Percentiles rank a stretch among this genome's conserved stretches.
These are phyloP conservation scores for Trapa bicornis DNA, from an alignment of 345 rosid genomes.

Conservation along the genomic window DNA sequence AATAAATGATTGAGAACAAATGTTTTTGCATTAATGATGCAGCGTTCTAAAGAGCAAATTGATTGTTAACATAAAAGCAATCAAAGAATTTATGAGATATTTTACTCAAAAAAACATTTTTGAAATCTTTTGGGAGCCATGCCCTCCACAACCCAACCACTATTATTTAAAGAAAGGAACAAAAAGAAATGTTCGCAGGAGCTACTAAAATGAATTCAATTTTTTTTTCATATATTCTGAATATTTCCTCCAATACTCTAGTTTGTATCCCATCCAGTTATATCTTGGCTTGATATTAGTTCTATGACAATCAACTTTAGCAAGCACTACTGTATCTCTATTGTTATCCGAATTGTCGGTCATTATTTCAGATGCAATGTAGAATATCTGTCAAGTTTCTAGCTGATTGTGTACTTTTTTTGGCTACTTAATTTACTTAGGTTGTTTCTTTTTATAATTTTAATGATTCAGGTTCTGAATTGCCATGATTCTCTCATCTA, in stretches of 20 bases:
- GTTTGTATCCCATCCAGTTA: neutral
- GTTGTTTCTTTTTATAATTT: constrained; percentile 1
- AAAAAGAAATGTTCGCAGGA: neutral
- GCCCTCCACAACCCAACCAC: neutral
- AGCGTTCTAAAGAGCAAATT: neutral
- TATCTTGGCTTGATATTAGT: neutral
- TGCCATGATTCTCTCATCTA: constrained; percentile 95
- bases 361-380: neutral
- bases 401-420: neutral
- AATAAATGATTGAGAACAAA: neutral
- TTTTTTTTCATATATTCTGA: neutral
- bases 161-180: neutral
- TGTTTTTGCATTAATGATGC: neutral
- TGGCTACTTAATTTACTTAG: constrained; percentile 2
- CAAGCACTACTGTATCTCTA: neutral
- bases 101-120: too few species aligned
- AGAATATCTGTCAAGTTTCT: neutral
- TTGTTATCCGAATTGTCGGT: neutral
- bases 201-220: neutral
- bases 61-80: too few species aligned
- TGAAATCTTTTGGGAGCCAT: too few species aligned
- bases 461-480: constrained; percentile 64
- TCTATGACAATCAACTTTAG: neutral
- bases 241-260: neutral
- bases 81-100: too few species aligned